A percentile compares a stretch with the other conserved stretches of the same genome.
Evolutionary conservation across 257 asterid species (phyloP).

Genomic region (Penstemon eatonii): DNA sequence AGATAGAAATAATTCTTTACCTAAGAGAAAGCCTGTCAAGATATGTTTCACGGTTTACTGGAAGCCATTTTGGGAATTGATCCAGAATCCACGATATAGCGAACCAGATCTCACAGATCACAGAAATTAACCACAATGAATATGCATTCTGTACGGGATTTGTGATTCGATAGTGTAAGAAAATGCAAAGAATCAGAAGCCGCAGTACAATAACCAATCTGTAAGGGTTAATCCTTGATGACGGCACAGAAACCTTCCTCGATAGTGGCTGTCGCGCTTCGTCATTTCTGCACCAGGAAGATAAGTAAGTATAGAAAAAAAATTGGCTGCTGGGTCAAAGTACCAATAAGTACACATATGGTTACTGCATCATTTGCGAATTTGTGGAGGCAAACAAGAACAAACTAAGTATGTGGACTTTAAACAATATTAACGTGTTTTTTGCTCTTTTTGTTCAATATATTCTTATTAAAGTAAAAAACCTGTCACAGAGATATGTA

Average conservation of each 20-base stretch:
- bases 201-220: conserved; percentile 95
- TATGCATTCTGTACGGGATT: conserved; percentile 92
- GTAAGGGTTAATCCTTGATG: conserved; percentile 96
- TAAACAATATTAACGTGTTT: conserved; percentile 8
- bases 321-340: conserved; percentile 1
- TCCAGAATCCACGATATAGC: conserved; percentile 98
- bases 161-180: conserved; percentile 88
- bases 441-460: conserved; percentile 2
- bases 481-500: conserved; percentile 7
- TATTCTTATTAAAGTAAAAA: neutral
- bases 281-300: conserved; percentile 71
- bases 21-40: conserved; percentile 96
- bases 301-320: conserved; percentile 17
- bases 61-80: conserved; percentile 99
- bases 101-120: conserved; percentile 98
- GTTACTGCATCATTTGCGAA: conserved; percentile 13
- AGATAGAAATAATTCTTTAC: conserved; percentile 41
- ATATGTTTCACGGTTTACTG: conserved; percentile 93
- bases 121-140: conserved; percentile 91
- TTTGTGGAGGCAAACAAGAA: conserved; percentile 19
- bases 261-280: conserved; percentile 99
- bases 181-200: conserved; percentile 75
- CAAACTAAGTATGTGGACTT: conserved; percentile 16
- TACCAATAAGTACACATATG: neutral
- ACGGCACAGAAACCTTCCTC: conserved; percentile 95